A percentile compares a stretch with the other conserved stretches of the same genome.
These are phyloP conservation scores for Exophiala calicioides DNA, from an alignment of 2,329 filamentous ascomycete species.

Conservation along the genomic window DNA sequence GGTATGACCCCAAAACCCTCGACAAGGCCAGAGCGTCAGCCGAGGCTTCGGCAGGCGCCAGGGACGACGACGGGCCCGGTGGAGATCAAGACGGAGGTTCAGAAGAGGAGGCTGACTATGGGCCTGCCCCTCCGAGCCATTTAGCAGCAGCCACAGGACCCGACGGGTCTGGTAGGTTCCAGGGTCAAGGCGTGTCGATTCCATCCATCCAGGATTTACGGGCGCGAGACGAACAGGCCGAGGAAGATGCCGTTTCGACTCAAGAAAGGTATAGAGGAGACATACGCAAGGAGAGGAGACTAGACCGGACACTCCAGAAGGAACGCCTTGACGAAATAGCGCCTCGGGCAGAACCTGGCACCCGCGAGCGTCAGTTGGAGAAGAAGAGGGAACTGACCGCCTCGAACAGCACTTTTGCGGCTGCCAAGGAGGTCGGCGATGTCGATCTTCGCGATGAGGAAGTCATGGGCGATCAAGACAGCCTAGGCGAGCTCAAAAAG, in stretches of 20 bases:
- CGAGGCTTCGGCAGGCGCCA: not conserved
- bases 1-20: conserved; percentile 83
- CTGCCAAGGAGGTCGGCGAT: conserved; percentile 53
- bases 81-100: not conserved
- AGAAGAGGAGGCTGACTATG: conserved; percentile 61
- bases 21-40: conserved; percentile 43
- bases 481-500: conserved; percentile 64
- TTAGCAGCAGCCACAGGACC: conserved; percentile 29
- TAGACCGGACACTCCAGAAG: conserved; percentile 67
- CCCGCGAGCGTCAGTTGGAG: conserved; percentile 80
- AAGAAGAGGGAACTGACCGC: conserved; percentile 75
- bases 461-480: conserved; percentile 67
- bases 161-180: conserved; percentile 29
- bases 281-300: conserved; percentile 62
- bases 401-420: conserved; percentile 69
- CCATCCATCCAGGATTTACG: conserved; percentile 75
- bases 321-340: conserved; percentile 76
- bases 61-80: not conserved
- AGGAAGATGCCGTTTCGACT: conserved; percentile 54
- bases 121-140: conserved; percentile 50
- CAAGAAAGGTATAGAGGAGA: conserved; percentile 49
- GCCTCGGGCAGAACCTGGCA: conserved; percentile 80
- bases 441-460: conserved; percentile 71
- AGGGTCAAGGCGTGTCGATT: conserved; percentile 58
- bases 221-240: conserved; percentile 45